Base-by-base conservation (phyloP, 345 rosid species). In the Tarenaya hassleriana region DNA sequence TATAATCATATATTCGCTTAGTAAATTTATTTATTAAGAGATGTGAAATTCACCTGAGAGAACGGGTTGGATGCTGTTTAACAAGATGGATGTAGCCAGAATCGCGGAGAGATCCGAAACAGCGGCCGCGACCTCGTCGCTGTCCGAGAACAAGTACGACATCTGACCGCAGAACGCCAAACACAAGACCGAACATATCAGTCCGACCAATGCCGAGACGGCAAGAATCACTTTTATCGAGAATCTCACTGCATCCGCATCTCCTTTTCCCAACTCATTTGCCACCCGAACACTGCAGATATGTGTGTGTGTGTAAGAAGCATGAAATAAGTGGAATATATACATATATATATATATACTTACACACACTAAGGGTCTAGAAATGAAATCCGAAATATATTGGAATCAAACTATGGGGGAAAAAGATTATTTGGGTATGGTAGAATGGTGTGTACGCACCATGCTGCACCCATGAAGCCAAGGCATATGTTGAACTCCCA, bases 41-140 rank as follows among this genome's bases (percentile, higher is more conserved):
- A n/a, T n/a, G n/a, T 24, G 29, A 24, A 2, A 24, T 2, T 24
- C n/a, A 67, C 87, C 89, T 49, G 81, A 46, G 41, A 83, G 69
- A 12, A 87, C 73, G n/a, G 83, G 73, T 55, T 83, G 86, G 53
- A 77, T 41, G 34, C 86, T 83, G 56, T 82, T 88, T 34, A 88
- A 57, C 55, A 82, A 55, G 33, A 88, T 45, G 5, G 88, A 76
- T 62, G 84, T 41, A 16, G 84, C 77, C 20, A 84, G 91, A 7
- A 82, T 69, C 5, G 62, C 6, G 16, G 86, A 73, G 21, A 88
- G 88, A 19, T 53, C 56, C 5, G 80, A 62, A 0, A 77, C 77
- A 8, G 55, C 58, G n/a, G 74, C 64, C 4, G 66, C 75, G 34
- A 87, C 77, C 45, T 58, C 61, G 27, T 46, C 70, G 40, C 68